Evolutionary conservation across 768 basidiomycete species (phyloP).

Genomic region (Aureoboletus auriporus): DNA sequence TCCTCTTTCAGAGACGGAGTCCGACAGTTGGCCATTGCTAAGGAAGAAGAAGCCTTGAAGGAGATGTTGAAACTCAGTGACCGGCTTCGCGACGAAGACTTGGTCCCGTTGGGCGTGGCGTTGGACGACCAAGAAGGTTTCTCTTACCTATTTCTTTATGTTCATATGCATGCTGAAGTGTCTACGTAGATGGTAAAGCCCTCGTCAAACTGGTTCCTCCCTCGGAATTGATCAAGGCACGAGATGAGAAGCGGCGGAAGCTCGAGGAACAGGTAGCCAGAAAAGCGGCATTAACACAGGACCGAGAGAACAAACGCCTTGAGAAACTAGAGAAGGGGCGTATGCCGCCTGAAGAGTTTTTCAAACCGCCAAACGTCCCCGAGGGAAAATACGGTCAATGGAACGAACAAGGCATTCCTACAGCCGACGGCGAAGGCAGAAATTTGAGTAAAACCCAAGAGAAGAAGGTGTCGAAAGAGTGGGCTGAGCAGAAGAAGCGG

Average conservation of each 20-base stretch:
- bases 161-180: not conserved
- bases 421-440: slow-evolving; percentile 79
- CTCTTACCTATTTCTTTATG: slow-evolving; percentile 11
- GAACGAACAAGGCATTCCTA: slow-evolving; percentile 82
- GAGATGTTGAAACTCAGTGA: slow-evolving; percentile 88
- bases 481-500: slow-evolving; percentile 66
- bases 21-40: slow-evolving; percentile 74
- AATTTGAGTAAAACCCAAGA: slow-evolving; percentile 76
- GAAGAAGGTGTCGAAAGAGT: slow-evolving; percentile 79
- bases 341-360: slow-evolving; percentile 69
- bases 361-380: slow-evolving; percentile 74
- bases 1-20: slow-evolving; percentile 92
- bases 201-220: slow-evolving; percentile 90
- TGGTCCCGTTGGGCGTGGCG: slow-evolving; percentile 92
- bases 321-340: slow-evolving; percentile 86
- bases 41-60: slow-evolving; percentile 58
- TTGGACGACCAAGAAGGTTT: slow-evolving; percentile 94
- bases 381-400: slow-evolving; percentile 77
- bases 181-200: slow-evolving; percentile 77
- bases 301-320: slow-evolving; percentile 61
- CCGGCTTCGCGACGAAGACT: slow-evolving; percentile 81
- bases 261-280: slow-evolving; percentile 73
- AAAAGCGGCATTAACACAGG: slow-evolving; percentile 67
- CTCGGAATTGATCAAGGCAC: slow-evolving; percentile 71
- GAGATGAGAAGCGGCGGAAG: slow-evolving; percentile 83